Percentiles rank a stretch among this genome's conserved stretches.
phyloP scores from a whole-genome alignment of 2,329 filamentous ascomycete species.

The Cercospora brassicicola region DNA sequence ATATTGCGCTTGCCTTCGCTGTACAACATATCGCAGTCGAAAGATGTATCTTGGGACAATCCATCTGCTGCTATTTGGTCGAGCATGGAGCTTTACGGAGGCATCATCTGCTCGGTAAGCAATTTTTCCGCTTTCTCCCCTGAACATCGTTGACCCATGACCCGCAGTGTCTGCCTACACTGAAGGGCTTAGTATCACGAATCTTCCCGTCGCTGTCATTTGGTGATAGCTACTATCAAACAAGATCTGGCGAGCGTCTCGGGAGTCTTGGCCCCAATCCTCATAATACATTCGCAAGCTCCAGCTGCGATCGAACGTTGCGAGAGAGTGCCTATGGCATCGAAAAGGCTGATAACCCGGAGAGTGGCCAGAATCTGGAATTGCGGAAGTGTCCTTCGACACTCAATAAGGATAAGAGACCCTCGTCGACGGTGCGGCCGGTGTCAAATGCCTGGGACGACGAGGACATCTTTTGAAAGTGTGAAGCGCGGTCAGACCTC shows the following conservation, averaged over 20 bases:
- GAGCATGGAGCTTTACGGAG: slow-evolving; percentile 28
- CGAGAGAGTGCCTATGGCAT: not conserved
- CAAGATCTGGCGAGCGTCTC: not conserved
- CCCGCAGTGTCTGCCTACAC: slow-evolving; percentile 18
- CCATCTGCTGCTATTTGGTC: slow-evolving; percentile 26
- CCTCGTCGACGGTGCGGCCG: not conserved
- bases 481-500: not conserved
- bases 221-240: slow-evolving; percentile 16
- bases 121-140: not conserved
- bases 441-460: not conserved
- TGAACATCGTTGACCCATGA: not conserved
- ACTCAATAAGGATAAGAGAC: not conserved
- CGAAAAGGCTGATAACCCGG: not conserved
- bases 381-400: not conserved
- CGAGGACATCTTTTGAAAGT: not conserved
- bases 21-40: slow-evolving; percentile 24
- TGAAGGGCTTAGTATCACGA: slow-evolving; percentile 21
- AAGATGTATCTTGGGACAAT: slow-evolving; percentile 30
- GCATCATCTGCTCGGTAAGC: slow-evolving; percentile 30
- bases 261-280: not conserved
- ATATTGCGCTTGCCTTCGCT: slow-evolving; percentile 29
- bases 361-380: not conserved
- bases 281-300: not conserved
- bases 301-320: not conserved
- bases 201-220: slow-evolving; percentile 16